Evolutionary conservation across 371 early-diverging fungal genomes (phyloP).

Genomic region (Catenaria anguillulae): DNA sequence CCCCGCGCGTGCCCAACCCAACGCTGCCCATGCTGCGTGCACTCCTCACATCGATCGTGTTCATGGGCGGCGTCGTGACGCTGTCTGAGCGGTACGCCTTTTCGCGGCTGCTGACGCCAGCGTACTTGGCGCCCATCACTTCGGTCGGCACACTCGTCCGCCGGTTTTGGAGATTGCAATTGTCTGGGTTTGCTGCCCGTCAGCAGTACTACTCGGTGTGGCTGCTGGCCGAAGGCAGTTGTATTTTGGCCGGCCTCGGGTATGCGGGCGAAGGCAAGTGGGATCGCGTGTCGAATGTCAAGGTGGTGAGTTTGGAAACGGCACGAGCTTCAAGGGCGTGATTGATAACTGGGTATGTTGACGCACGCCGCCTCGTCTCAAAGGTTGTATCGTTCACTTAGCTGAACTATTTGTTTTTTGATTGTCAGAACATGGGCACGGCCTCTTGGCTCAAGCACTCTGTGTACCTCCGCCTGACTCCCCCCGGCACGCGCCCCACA

Average conservation of each 20-base stretch:
- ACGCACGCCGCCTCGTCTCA: too few relatives aligned
- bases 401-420: too few relatives aligned
- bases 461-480: constrained; percentile 58
- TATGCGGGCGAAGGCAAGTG: constrained; percentile 37
- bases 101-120: not conserved
- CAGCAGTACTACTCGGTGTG: constrained; percentile 75
- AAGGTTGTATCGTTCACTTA: too few relatives aligned
- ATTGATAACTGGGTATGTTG: constrained; percentile 73
- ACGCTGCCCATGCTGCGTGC: not conserved
- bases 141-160: constrained; percentile 4
- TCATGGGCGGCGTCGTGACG: not conserved
- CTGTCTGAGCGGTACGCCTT: not conserved
- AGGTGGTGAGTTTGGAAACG: constrained; percentile 49
- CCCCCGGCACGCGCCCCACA: constrained; percentile 34
- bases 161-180: constrained; percentile 40
- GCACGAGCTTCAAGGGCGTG: constrained; percentile 51
- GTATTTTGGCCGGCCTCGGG: constrained; percentile 66
- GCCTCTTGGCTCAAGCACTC: constrained; percentile 64
- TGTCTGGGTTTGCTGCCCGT: constrained; percentile 48
- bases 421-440: constrained; percentile 73
- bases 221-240: constrained; percentile 73
- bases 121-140: constrained; percentile 9
- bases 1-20: not conserved
- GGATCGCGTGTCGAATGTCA: constrained; percentile 50
- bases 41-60: not conserved